phyloP scores from a whole-genome alignment of 176 grass and related monocot genomes.

The Lolium multiflorum region DNA sequence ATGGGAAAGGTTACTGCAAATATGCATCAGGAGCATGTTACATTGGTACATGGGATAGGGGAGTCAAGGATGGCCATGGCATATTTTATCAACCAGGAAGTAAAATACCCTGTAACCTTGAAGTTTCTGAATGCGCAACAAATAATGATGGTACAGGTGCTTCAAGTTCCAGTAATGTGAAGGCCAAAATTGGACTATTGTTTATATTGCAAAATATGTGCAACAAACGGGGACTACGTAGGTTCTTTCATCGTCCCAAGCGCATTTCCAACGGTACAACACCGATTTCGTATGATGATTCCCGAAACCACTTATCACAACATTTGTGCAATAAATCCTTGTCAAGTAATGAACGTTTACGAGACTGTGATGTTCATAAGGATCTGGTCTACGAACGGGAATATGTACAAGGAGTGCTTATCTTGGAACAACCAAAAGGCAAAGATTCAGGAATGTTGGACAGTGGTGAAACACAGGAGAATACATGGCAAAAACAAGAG shows the following conservation, averaged over 20 bases:
- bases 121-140: slow-evolving; percentile 61
- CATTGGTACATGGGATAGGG: slow-evolving; percentile 90
- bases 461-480: slow-evolving; percentile 54
- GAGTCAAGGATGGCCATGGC: slow-evolving; percentile 93
- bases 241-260: slow-evolving; percentile 51
- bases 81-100: slow-evolving; percentile 79
- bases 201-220: slow-evolving; percentile 54
- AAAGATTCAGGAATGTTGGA: slow-evolving; percentile 59
- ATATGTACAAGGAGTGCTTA: slow-evolving; percentile 92
- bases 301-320: slow-evolving; percentile 55
- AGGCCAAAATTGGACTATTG: slow-evolving; percentile 39
- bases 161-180: slow-evolving; percentile 53
- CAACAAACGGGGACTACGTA: slow-evolving; percentile 53
- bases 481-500: slow-evolving; percentile 57
- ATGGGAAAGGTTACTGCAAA: slow-evolving; percentile 84
- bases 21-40: slow-evolving; percentile 75
- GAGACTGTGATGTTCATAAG: slow-evolving; percentile 49
- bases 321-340: slow-evolving; percentile 48
- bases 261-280: slow-evolving; percentile 81
- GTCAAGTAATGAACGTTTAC: slow-evolving; percentile 49
- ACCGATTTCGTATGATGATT: slow-evolving; percentile 63
- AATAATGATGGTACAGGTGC: slow-evolving; percentile 48
- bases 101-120: slow-evolving; percentile 71
- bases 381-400: slow-evolving; percentile 76
- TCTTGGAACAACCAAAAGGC: slow-evolving; percentile 68